Evolutionary conservation across 2,329 filamentous ascomycete species (phyloP).

Genomic region (Claviceps spartinae): DNA sequence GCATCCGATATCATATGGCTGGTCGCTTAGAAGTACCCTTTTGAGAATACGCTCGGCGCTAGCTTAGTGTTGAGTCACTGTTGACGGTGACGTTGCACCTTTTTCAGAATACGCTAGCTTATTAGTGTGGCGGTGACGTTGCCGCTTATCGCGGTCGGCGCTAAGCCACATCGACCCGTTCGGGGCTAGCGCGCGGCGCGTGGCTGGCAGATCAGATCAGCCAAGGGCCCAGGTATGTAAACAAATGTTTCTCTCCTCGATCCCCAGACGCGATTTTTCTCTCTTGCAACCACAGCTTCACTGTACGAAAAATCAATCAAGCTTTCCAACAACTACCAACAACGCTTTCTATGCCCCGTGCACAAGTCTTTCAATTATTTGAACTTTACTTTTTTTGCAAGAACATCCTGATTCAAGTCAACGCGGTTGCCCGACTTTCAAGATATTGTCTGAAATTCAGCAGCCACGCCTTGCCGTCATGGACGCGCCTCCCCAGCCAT

Average conservation of each 20-base stretch:
- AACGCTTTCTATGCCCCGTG: slow-evolving; percentile 5
- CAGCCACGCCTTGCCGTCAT: slow-evolving; percentile 7
- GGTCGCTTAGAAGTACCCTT: no score
- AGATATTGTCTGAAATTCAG: slow-evolving; percentile 3
- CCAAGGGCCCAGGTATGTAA: background rate
- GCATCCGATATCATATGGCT: no score
- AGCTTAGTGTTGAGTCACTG: background rate
- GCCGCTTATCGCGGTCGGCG: background rate
- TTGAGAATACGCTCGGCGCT: background rate
- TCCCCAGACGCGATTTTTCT: background rate
- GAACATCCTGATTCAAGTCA: background rate
- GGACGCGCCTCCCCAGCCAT: slow-evolving; percentile 9
- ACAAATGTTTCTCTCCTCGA: slow-evolving; percentile 2
- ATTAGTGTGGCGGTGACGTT: background rate
- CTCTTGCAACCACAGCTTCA: slow-evolving; percentile 1
- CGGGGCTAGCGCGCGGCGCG: slow-evolving; percentile 1
- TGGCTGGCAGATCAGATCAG: background rate
- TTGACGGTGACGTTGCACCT: background rate
- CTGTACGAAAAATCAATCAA: slow-evolving; percentile 1
- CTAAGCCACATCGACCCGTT: background rate
- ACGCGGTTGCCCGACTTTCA: slow-evolving; percentile 5
- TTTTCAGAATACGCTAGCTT: background rate
- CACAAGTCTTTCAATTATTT: background rate
- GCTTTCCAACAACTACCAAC: background rate
- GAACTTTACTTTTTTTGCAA: slow-evolving; percentile 1